Evolutionary conservation across 768 basidiomycete species (phyloP).

Genomic region (Leccinum variicolor): DNA sequence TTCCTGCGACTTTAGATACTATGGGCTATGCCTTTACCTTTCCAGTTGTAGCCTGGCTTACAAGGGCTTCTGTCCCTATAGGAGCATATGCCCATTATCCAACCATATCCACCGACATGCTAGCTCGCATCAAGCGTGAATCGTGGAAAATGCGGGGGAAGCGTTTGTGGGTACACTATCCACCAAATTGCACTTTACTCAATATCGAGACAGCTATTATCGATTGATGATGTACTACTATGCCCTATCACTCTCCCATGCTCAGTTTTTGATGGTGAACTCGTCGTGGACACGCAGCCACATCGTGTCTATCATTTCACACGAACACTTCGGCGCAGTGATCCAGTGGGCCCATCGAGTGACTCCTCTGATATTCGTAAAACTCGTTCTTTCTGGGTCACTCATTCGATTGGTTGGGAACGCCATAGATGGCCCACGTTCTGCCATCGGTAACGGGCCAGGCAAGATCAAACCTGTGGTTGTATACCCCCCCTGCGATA

Average conservation of each 20-base stretch:
- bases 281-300: constrained; percentile 93
- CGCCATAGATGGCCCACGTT: neutral
- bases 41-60: constrained; percentile 63
- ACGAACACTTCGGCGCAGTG: constrained; percentile 43
- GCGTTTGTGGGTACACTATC: constrained; percentile 21
- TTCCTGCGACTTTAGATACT: constrained; percentile 56
- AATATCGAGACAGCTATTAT: constrained; percentile 65
- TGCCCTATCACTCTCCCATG: constrained; percentile 63
- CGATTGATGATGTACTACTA: constrained; percentile 84
- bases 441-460: neutral
- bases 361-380: constrained; percentile 39
- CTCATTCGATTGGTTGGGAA: neutral
- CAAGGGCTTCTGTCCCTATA: constrained; percentile 56
- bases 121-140: constrained; percentile 59
- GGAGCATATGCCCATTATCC: constrained; percentile 97
- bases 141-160: constrained; percentile 25
- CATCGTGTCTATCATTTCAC: constrained; percentile 66
- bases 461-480: constrained; percentile 31
- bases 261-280: constrained; percentile 87
- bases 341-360: constrained; percentile 44
- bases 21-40: constrained; percentile 99
- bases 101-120: constrained; percentile 93
- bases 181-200: neutral
- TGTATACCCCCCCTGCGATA: constrained; percentile 94
- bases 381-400: constrained; percentile 21